Percentiles rank a stretch among this genome's conserved stretches.
Evolutionary conservation across 1,284 basidiomycete genomes (phyloP).

Genomic region (Kwoniella shivajii): DNA sequence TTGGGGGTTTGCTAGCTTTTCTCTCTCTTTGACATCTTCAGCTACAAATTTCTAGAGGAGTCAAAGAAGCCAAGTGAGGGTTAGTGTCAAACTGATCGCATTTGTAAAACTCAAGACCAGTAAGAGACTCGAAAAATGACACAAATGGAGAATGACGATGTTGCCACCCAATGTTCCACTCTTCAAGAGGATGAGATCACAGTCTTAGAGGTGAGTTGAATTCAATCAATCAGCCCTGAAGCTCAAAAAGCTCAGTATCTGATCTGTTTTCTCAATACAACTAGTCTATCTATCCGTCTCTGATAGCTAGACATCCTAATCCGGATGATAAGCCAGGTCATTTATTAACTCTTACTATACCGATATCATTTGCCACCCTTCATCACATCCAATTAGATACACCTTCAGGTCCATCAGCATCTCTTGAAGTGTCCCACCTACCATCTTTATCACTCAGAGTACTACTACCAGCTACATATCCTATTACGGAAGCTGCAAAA

Average conservation of each 20-base stretch:
- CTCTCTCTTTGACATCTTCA: too few species aligned
- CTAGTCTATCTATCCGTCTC: constrained; percentile 43
- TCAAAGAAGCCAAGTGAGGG: too few species aligned
- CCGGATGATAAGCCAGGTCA: constrained; percentile 17
- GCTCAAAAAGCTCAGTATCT: background rate
- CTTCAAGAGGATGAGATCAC: constrained; percentile 42
- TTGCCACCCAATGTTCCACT: constrained; percentile 11
- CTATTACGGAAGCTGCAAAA: constrained; percentile 21
- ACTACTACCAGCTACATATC: constrained; percentile 35
- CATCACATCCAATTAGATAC: constrained; percentile 5
- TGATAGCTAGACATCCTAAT: constrained; percentile 20
- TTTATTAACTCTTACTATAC: constrained; percentile 28
- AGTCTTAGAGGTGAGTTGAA: constrained; percentile 35
- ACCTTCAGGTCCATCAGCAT: constrained; percentile 13
- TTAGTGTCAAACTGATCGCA: too few species aligned
- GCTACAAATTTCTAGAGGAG: too few species aligned
- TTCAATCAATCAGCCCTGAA: background rate
- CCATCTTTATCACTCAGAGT: constrained; percentile 35
- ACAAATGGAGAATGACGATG: background rate
- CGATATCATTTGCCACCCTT: constrained; percentile 28
- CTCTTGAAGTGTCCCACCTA: constrained; percentile 32
- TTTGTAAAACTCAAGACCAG: too few species aligned
- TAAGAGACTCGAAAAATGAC: too few species aligned
- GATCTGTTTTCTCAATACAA: background rate
- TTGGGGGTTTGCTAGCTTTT: background rate